Conservation (phyloP, 2,329 filamentous ascomycete species). For the Periglandula ipomoeae region DNA sequence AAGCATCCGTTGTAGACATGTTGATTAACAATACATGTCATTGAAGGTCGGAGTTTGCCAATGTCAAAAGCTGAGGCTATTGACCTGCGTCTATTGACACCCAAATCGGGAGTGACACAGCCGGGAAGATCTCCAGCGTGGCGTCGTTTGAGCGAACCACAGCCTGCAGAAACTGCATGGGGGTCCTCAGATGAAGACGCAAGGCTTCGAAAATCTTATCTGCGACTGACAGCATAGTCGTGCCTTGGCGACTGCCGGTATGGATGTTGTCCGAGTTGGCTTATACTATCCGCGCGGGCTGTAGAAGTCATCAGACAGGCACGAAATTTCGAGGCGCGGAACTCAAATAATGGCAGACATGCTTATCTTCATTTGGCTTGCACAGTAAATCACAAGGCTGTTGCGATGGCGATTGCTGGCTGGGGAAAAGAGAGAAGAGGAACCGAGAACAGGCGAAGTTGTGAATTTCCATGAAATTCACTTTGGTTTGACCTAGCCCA, state of each 20-base stretch:
- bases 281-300: not conserved
- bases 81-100: constrained; percentile 25
- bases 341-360: too few species aligned
- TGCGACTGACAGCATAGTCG: not conserved
- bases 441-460: not conserved
- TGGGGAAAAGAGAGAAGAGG: not conserved
- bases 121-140: constrained; percentile 5
- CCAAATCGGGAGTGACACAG: constrained; percentile 20
- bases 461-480: not conserved
- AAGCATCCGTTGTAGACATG: constrained; percentile 2
- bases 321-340: too few species aligned
- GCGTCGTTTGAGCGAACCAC: constrained; percentile 19
- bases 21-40: constrained; percentile 5
- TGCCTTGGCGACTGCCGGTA: not conserved
- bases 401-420: too few species aligned
- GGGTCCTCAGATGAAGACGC: not conserved
- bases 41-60: constrained; percentile 7
- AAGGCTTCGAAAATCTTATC: not conserved
- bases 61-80: constrained; percentile 15
- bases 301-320: not conserved
- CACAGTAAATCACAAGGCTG: too few species aligned
- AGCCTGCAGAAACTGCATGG: not conserved
- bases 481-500: not conserved
- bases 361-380: too few species aligned
- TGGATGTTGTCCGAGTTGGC: not conserved